phyloP scores from a whole-genome alignment of 169 alveolate species.

The Cryptosporidium parvum region DNA sequence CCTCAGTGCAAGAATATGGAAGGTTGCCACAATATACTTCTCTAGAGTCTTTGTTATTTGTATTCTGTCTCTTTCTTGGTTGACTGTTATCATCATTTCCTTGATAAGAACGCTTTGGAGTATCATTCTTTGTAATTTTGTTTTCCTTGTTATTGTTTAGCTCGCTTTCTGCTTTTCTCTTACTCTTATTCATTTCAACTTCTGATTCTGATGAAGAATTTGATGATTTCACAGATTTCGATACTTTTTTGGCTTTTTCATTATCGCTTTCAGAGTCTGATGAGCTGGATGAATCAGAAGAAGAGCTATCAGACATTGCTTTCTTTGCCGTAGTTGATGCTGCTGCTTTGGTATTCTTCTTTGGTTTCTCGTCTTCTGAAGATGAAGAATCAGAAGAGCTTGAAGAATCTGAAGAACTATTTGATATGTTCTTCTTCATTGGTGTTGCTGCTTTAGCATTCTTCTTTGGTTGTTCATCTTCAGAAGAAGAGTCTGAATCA shows the following conservation, averaged over 20 bases:
- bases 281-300: conserved; percentile 14
- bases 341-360: neutral
- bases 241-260: neutral
- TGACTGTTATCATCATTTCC: conserved; percentile 53
- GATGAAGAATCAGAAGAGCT: too few species aligned
- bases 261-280: conserved; percentile 12
- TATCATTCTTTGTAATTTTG: neutral
- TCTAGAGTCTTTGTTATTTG: conserved; percentile 77
- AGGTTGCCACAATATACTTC: conserved; percentile 91
- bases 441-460: neutral
- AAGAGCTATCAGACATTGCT: neutral
- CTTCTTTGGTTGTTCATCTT: conserved; percentile 11
- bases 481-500: neutral
- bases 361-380: neutral
- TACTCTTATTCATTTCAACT: conserved; percentile 5
- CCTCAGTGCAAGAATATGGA: conserved; percentile 88
- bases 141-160: conserved; percentile 2
- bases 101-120: conserved; percentile 16
- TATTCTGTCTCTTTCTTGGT: conserved; percentile 79
- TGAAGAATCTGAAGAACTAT: too few species aligned
- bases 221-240: neutral
- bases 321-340: conserved; percentile 3
- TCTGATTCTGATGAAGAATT: conserved; percentile 43
- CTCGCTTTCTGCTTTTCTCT: conserved; percentile 51
- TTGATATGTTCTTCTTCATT: too few species aligned